phyloP scores from a whole-genome alignment of 2,329 filamentous ascomycete genomes.

The Calonectria crousiana region DNA sequence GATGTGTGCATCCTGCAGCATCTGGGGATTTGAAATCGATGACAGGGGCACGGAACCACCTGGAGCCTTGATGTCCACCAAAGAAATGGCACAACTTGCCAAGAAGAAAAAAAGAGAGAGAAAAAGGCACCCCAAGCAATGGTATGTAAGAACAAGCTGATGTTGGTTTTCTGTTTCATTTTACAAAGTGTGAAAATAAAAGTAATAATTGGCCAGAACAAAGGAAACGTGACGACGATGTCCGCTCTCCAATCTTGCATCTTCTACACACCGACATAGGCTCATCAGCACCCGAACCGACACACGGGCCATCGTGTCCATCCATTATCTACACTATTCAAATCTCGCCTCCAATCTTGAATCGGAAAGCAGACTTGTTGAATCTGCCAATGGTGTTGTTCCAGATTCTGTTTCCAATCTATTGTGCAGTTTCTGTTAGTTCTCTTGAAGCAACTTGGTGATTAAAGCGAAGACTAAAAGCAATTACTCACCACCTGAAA shows the following conservation, averaged over 20 bases:
- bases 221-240: background rate
- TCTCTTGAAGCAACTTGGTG: background rate
- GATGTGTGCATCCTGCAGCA: background rate
- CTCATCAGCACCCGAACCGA: background rate
- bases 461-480: background rate
- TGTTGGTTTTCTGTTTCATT: background rate
- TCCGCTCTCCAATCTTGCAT: background rate
- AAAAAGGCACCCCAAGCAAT: background rate
- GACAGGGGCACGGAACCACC: background rate
- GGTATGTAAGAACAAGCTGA: background rate
- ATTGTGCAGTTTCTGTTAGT: background rate
- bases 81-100: background rate
- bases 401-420: conserved; percentile 23
- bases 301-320: background rate
- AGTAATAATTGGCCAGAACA: background rate
- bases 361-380: conserved; percentile 13
- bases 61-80: background rate
- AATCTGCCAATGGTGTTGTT: conserved; percentile 21
- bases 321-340: background rate
- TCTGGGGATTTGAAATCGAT: background rate
- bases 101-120: too few relatives aligned
- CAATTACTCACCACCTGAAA: conserved; percentile 13
- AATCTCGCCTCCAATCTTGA: conserved; percentile 21
- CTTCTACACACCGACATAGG: background rate
- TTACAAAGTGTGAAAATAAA: background rate